Evolutionary conservation across 371 early-diverging fungal genomes (phyloP).

Genomic region (Fennellomyces sp.): DNA sequence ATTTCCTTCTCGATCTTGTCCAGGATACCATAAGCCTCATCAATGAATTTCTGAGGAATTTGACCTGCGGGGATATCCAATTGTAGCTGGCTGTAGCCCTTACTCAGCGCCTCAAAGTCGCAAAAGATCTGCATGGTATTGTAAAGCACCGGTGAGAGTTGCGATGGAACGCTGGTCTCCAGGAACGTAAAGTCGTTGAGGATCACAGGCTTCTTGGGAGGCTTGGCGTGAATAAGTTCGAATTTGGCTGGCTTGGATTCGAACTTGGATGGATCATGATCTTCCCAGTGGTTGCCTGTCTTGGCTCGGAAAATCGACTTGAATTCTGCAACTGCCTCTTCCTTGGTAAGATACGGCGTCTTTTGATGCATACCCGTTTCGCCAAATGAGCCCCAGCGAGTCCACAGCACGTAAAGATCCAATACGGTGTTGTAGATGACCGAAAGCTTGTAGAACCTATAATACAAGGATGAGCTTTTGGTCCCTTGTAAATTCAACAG

Average conservation of each 20-base stretch:
- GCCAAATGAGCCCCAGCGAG: conserved; percentile 60
- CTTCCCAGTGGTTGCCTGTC: conserved; percentile 57
- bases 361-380: conserved; percentile 60
- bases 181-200: conserved; percentile 26
- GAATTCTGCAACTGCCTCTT: conserved; percentile 58
- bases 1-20: conserved; percentile 26
- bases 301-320: conserved; percentile 63
- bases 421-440: conserved; percentile 49
- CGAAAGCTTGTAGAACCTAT: conserved; percentile 63
- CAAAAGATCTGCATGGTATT: conserved; percentile 50
- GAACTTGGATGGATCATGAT: conserved; percentile 27
- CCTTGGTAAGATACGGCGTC: conserved; percentile 53
- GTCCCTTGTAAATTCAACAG: no score
- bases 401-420: conserved; percentile 60
- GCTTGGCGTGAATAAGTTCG: conserved; percentile 28
- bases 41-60: conserved; percentile 37
- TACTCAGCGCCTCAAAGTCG: conserved; percentile 41
- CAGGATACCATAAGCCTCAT: conserved; percentile 41
- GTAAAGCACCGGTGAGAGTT: conserved; percentile 22
- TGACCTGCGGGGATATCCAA: conserved; percentile 60
- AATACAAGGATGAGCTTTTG: no score
- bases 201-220: conserved; percentile 23
- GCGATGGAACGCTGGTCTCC: conserved; percentile 8
- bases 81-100: conserved; percentile 25
- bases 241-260: conserved; percentile 49